phyloP scores from a whole-genome alignment of 352 stramenopile genomes.

The Thraustochytrium sp. region DNA sequence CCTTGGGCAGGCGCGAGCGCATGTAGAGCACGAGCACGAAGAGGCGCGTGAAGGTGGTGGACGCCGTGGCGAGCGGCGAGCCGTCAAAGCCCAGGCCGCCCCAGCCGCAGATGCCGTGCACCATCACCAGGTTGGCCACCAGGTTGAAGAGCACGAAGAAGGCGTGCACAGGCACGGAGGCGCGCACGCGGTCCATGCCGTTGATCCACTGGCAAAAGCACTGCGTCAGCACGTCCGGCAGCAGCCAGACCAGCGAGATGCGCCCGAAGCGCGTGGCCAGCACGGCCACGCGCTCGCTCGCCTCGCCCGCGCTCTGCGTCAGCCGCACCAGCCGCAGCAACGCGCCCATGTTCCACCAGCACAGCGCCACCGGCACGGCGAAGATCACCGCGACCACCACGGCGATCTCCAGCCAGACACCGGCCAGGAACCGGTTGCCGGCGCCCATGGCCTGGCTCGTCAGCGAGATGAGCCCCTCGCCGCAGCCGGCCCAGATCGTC shows the following conservation, averaged over 20 bases:
- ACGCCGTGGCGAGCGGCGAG: slow-evolving; percentile 61
- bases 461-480: slow-evolving; percentile 65
- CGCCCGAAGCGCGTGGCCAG: slow-evolving; percentile 62
- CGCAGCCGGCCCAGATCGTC: slow-evolving; percentile 70
- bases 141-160: slow-evolving; percentile 61
- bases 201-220: slow-evolving; percentile 71
- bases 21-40: slow-evolving; percentile 62
- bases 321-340: slow-evolving; percentile 53
- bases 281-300: slow-evolving; percentile 49
- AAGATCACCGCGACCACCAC: not conserved
- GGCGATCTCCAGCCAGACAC: slow-evolving; percentile 58
- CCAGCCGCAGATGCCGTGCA: slow-evolving; percentile 57
- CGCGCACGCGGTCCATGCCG: slow-evolving; percentile 68
- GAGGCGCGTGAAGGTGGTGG: slow-evolving; percentile 55
- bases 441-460: slow-evolving; percentile 73
- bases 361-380: slow-evolving; percentile 63
- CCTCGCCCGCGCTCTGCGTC: slow-evolving; percentile 49
- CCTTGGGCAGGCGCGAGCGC: slow-evolving; percentile 56
- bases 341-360: slow-evolving; percentile 70
- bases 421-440: slow-evolving; percentile 66
- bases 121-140: slow-evolving; percentile 59
- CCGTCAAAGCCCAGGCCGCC: slow-evolving; percentile 60
- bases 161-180: slow-evolving; percentile 61
- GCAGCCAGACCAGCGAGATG: slow-evolving; percentile 65
- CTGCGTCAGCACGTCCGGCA: slow-evolving; percentile 69